Percentiles rank a stretch among this genome's conserved stretches.
phyloP scores from a whole-genome alignment of 768 basidiomycete genomes.

The Leccinum boreale region DNA sequence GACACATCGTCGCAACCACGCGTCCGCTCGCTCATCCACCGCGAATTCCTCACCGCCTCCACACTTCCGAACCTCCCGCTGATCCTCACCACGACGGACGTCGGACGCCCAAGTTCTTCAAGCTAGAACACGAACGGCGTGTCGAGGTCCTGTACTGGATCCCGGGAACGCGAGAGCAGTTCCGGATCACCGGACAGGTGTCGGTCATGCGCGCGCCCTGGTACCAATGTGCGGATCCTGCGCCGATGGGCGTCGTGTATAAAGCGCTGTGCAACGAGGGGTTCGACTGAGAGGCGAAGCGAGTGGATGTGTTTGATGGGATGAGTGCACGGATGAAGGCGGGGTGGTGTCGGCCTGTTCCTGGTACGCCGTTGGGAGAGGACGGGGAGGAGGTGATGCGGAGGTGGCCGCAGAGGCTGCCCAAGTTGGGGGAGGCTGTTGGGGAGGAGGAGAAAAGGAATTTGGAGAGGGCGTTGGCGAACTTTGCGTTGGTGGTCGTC shows the following conservation, averaged over 20 bases:
- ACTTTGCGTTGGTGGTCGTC: conserved; percentile 70
- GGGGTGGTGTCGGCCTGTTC: conserved; percentile 64
- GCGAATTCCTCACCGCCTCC: conserved; percentile 49
- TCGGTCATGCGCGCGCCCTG: conserved; percentile 46
- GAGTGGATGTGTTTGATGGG: conserved; percentile 54
- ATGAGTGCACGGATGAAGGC: conserved; percentile 67
- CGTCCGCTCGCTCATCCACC: conserved; percentile 65
- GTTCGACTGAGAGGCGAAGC: conserved; percentile 59
- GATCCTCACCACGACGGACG: conserved; percentile 66
- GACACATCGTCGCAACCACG: conserved; percentile 39
- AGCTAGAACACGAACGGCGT: conserved; percentile 42
- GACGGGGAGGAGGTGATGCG: conserved; percentile 56
- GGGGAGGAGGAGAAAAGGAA: conserved; percentile 43
- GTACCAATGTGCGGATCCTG: neutral
- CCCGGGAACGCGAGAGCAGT: conserved; percentile 64
- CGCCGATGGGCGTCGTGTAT: conserved; percentile 20
- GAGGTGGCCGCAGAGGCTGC: conserved; percentile 57
- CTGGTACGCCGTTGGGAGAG: conserved; percentile 48
- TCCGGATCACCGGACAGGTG: conserved; percentile 59
- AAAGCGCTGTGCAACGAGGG: conserved; percentile 36
- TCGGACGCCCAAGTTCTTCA: conserved; percentile 66
- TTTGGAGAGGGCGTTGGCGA: conserved; percentile 52
- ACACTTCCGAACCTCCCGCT: conserved; percentile 44
- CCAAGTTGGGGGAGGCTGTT: conserved; percentile 44
- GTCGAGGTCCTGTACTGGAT: conserved; percentile 79